Evolutionary conservation across 1,284 basidiomycete species (phyloP).

Genomic region (Neotropicomus parvogracilis): DNA sequence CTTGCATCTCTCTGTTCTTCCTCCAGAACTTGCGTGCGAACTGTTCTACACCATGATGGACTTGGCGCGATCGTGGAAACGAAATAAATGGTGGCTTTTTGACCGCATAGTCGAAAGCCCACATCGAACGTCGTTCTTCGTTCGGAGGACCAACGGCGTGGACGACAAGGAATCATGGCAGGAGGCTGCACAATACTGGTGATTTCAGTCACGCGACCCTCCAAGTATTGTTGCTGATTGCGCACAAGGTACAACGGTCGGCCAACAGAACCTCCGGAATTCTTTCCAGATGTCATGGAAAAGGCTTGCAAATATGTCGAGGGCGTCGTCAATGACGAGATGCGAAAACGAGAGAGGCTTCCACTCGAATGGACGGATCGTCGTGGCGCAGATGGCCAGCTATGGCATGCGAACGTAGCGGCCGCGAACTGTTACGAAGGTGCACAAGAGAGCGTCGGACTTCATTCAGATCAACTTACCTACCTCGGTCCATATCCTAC

Average conservation of each 20-base stretch:
- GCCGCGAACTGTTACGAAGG: slow-evolving; percentile 91
- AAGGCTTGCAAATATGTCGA: slow-evolving; percentile 78
- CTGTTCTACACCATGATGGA: slow-evolving; percentile 69
- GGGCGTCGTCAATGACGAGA: slow-evolving; percentile 69
- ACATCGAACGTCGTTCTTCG: slow-evolving; percentile 79
- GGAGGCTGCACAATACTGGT: slow-evolving; percentile 69
- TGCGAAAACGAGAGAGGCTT: slow-evolving; percentile 60
- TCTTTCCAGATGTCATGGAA: slow-evolving; percentile 73
- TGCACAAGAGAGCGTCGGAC: slow-evolving; percentile 79
- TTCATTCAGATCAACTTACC: slow-evolving; percentile 76
- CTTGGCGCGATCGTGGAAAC: slow-evolving; percentile 60
- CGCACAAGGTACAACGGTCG: slow-evolving; percentile 74
- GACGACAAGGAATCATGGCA: slow-evolving; percentile 50
- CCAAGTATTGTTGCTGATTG: slow-evolving; percentile 11
- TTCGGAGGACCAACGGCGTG: slow-evolving; percentile 44
- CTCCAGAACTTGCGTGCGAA: slow-evolving; percentile 65
- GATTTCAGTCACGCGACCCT: slow-evolving; percentile 9
- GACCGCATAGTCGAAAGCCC: slow-evolving; percentile 80
- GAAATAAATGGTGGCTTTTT: slow-evolving; percentile 83
- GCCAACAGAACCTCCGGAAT: slow-evolving; percentile 49
- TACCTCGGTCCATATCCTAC: slow-evolving; percentile 90
- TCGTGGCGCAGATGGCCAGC: slow-evolving; percentile 30
- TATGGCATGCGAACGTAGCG: slow-evolving; percentile 88
- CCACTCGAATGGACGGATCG: slow-evolving; percentile 67
- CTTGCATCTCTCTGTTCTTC: slow-evolving; percentile 62